These are phyloP conservation scores for Phyllosticta paracitricarpa DNA, from an alignment of 2,329 filamentous ascomycete species.

Conservation along the genomic window DNA sequence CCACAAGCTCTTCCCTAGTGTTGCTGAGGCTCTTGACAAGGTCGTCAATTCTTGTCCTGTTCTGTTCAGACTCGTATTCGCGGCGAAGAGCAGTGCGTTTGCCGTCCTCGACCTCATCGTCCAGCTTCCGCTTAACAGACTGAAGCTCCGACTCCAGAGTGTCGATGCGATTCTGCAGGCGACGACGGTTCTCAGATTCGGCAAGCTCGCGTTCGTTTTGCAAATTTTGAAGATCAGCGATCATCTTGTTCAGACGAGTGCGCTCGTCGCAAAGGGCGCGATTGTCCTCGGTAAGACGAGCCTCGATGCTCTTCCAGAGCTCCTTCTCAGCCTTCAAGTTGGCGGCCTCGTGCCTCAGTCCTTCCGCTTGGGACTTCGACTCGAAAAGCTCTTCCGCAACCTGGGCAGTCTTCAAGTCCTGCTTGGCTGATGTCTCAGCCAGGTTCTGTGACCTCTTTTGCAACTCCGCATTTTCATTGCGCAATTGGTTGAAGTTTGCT, in stretches of 20 bases:
- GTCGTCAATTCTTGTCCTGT: constrained; percentile 86
- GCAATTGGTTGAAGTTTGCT: constrained; percentile 72
- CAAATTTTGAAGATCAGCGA: constrained; percentile 76
- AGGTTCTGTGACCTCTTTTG: constrained; percentile 70
- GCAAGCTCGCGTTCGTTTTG: constrained; percentile 84
- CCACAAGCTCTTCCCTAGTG: constrained; percentile 75
- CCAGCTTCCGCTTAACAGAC: constrained; percentile 70
- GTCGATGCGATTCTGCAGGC: constrained; percentile 70
- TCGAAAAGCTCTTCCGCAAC: constrained; percentile 90
- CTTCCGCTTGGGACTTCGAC: constrained; percentile 69
- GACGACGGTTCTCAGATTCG: constrained; percentile 71
- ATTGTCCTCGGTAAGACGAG: constrained; percentile 78
- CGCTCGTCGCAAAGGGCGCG: constrained; percentile 77
- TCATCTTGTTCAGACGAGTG: constrained; percentile 68
- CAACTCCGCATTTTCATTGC: constrained; percentile 75
- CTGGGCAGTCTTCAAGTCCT: constrained; percentile 83
- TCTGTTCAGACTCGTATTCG: constrained; percentile 82
- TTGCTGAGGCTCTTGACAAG: constrained; percentile 70
- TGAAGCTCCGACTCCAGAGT: constrained; percentile 68
- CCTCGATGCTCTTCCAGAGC: constrained; percentile 88
- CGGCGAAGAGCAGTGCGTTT: constrained; percentile 76
- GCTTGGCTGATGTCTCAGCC: constrained; percentile 75
- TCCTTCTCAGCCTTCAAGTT: constrained; percentile 94
- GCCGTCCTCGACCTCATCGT: constrained; percentile 70
- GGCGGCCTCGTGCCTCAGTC: constrained; percentile 78